Evolutionary conservation across 768 basidiomycete species (phyloP).

Genomic region (Tylopilus vinaceipallidus): DNA sequence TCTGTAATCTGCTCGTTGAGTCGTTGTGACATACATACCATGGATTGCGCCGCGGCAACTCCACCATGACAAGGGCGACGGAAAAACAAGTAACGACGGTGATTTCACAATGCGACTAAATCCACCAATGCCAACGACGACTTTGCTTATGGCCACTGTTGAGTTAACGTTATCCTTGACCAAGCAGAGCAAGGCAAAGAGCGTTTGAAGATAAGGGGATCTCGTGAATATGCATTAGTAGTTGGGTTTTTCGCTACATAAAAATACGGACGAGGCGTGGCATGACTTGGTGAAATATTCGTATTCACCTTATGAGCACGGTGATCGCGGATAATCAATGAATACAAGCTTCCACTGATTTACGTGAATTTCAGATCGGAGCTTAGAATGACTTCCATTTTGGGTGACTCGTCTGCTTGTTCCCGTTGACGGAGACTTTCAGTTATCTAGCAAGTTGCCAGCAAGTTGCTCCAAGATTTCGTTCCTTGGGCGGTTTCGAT

Average conservation of each 20-base stretch:
- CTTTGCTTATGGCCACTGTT: conserved; percentile 4
- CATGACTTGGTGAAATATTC: too few relatives aligned
- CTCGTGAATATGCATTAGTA: too few relatives aligned
- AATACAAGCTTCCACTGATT: too few relatives aligned
- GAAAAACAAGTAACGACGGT: neutral
- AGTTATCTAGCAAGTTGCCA: neutral
- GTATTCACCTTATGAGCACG: too few relatives aligned
- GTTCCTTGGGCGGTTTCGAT: conserved; percentile 4
- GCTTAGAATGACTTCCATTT: too few relatives aligned
- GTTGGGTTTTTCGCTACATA: too few relatives aligned
- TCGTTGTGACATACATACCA: conserved; percentile 12
- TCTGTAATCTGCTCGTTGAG: conserved; percentile 14
- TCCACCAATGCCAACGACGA: neutral
- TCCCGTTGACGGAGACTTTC: too few relatives aligned
- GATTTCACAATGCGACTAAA: conserved; percentile 6
- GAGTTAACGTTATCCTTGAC: neutral
- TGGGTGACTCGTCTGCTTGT: too few relatives aligned
- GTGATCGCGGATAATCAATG: too few relatives aligned
- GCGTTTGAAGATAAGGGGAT: too few relatives aligned
- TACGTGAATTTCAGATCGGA: too few relatives aligned
- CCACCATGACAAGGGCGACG: neutral
- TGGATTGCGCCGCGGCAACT: neutral
- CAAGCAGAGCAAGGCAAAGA: neutral
- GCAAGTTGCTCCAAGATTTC: conserved; percentile 15
- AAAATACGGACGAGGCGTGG: too few relatives aligned